Evolutionary conservation across 225 moss, liverwort and hornwort genomes (phyloP).

Genomic region (Takakia lepidozioides): DNA sequence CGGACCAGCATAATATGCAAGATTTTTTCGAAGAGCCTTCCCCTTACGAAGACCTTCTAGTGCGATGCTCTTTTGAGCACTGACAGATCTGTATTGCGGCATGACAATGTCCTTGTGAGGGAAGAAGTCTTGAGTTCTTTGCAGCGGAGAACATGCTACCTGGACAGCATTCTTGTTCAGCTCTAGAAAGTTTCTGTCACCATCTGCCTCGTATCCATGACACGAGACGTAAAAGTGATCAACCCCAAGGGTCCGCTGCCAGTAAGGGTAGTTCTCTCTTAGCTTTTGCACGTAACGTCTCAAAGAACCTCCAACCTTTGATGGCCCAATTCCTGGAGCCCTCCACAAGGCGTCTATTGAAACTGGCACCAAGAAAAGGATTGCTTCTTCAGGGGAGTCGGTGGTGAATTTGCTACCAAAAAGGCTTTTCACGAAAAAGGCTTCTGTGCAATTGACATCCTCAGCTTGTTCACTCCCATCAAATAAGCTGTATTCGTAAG

Average conservation of each 20-base stretch:
- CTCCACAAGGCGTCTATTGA: slow-evolving; percentile 49
- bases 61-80: neutral
- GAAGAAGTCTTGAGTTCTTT: slow-evolving; percentile 43
- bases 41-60: neutral
- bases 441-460: slow-evolving; percentile 37
- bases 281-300: slow-evolving; percentile 45
- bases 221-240: slow-evolving; percentile 70
- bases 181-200: slow-evolving; percentile 67
- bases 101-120: slow-evolving; percentile 82
- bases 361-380: slow-evolving; percentile 55
- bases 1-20: slow-evolving; percentile 39
- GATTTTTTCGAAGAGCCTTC: slow-evolving; percentile 14
- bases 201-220: slow-evolving; percentile 33
- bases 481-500: slow-evolving; percentile 30
- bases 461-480: slow-evolving; percentile 5
- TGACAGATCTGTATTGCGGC: slow-evolving; percentile 26
- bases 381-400: slow-evolving; percentile 37
- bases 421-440: slow-evolving; percentile 49
- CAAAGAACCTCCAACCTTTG: slow-evolving; percentile 31
- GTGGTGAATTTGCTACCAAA: slow-evolving; percentile 58
- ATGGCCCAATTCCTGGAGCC: slow-evolving; percentile 34
- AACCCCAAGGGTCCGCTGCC: slow-evolving; percentile 68
- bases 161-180: slow-evolving; percentile 69
- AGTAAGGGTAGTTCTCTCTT: slow-evolving; percentile 44
- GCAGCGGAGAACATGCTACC: slow-evolving; percentile 57